A percentile compares a stretch with the other conserved stretches of the same genome.
Conservation (phyloP, 306 rosid genomes). For the Castanea mollissima region DNA sequence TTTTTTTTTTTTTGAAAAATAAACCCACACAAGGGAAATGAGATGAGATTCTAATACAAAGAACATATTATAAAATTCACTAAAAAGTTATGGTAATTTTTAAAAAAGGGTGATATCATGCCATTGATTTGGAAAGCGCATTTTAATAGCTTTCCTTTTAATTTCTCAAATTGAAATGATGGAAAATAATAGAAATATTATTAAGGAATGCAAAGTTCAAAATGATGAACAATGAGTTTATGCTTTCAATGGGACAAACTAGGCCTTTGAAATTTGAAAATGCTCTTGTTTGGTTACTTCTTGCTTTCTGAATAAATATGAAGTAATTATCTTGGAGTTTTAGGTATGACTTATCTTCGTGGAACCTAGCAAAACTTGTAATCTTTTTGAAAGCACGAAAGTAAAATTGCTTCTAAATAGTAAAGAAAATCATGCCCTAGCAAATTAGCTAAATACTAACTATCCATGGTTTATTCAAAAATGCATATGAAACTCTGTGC, state of each 20-base stretch:
- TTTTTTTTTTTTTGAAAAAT: too few relatives aligned
- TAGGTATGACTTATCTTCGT: background rate
- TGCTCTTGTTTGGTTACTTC: background rate
- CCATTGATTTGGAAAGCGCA: background rate
- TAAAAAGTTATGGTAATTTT: too few relatives aligned
- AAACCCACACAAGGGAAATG: too few relatives aligned
- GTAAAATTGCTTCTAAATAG: background rate
- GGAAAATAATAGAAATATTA: background rate
- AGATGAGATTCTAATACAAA: too few relatives aligned
- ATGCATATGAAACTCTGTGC: too few relatives aligned
- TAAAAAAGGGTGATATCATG: background rate
- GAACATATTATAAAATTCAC: too few relatives aligned
- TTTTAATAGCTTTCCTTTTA: background rate
- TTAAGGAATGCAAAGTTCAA: background rate
- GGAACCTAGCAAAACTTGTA: background rate
- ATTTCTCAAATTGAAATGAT: background rate
- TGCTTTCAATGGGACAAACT: background rate
- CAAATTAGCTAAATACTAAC: too few relatives aligned
- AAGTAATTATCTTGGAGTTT: background rate
- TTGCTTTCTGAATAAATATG: background rate
- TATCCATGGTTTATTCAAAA: too few relatives aligned
- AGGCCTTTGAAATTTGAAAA: background rate
- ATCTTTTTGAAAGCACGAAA: background rate
- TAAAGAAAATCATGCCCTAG: too few relatives aligned
- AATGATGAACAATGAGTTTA: background rate